Evolutionary conservation across 108 stramenopile genomes (phyloP).

Genomic region (Fragilariopsis cylindrus): DNA sequence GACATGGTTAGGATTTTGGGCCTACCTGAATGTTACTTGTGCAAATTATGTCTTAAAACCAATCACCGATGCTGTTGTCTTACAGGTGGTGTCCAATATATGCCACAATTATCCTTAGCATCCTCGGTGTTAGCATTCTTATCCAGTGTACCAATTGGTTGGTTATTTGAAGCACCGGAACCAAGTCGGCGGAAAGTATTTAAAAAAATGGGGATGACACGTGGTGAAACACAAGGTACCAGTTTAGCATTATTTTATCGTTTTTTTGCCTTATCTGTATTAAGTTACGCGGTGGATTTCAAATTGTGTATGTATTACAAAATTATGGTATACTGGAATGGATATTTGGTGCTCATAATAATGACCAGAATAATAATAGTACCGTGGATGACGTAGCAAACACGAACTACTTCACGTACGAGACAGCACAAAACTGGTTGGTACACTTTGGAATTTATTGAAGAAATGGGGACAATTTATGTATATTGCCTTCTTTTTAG

Average conservation of each 20-base stretch:
- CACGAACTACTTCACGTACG: no score
- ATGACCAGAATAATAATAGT: not conserved
- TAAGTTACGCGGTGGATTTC: slow-evolving; percentile 74
- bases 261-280: slow-evolving; percentile 67
- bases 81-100: slow-evolving; percentile 74
- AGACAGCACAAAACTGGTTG: slow-evolving; percentile 14
- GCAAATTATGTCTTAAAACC: slow-evolving; percentile 77
- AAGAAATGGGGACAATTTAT: slow-evolving; percentile 54
- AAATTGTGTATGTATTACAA: slow-evolving; percentile 18
- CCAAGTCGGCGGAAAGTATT: slow-evolving; percentile 69
- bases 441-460: slow-evolving; percentile 28
- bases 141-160: slow-evolving; percentile 81
- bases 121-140: slow-evolving; percentile 75
- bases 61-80: slow-evolving; percentile 85
- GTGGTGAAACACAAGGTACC: slow-evolving; percentile 90
- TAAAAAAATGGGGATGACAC: slow-evolving; percentile 83
- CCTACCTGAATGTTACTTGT: slow-evolving; percentile 66
- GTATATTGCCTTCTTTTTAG: slow-evolving; percentile 85
- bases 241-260: slow-evolving; percentile 83
- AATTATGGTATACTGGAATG: not conserved
- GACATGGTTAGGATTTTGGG: slow-evolving; percentile 75
- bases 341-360: slow-evolving; percentile 1
- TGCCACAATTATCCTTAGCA: slow-evolving; percentile 76
- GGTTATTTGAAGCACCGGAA: slow-evolving; percentile 92
- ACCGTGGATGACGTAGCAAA: not conserved